phyloP scores from a whole-genome alignment of 2,329 filamentous ascomycete genomes.

The Botrytis cinerea region DNA sequence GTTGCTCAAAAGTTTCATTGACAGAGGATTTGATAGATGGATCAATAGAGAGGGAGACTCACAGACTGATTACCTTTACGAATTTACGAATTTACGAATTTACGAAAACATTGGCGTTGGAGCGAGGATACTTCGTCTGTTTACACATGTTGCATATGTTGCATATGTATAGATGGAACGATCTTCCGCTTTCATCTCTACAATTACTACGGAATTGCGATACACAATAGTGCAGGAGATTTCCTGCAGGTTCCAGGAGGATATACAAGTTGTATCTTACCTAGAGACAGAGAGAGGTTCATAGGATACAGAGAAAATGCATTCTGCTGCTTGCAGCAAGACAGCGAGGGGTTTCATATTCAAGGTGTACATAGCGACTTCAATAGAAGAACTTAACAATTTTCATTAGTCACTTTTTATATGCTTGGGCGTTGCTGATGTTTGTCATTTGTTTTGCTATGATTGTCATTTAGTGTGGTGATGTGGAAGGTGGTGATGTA shows the following conservation, averaged over 20 bases:
- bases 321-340: not conserved
- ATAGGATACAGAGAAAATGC: not conserved
- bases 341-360: not conserved
- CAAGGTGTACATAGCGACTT: conserved; percentile 6
- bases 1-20: not conserved
- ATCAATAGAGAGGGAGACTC: not conserved
- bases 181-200: not conserved
- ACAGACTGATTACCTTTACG: not conserved
- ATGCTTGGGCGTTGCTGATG: not conserved
- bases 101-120: not conserved
- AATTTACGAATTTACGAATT: not conserved
- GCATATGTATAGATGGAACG: not conserved
- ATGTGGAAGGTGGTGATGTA: not conserved
- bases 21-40: not conserved
- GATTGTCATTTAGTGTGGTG: not conserved
- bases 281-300: not conserved
- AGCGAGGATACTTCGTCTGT: not conserved
- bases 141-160: not conserved
- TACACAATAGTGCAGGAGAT: not conserved
- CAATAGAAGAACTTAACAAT: not conserved
- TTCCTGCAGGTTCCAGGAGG: not conserved
- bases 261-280: not conserved
- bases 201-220: not conserved
- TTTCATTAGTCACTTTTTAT: not conserved
- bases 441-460: not conserved